Evolutionary conservation across 176 grass and related monocot genomes (phyloP).

Genomic region (Puccinellia tenuiflora): DNA sequence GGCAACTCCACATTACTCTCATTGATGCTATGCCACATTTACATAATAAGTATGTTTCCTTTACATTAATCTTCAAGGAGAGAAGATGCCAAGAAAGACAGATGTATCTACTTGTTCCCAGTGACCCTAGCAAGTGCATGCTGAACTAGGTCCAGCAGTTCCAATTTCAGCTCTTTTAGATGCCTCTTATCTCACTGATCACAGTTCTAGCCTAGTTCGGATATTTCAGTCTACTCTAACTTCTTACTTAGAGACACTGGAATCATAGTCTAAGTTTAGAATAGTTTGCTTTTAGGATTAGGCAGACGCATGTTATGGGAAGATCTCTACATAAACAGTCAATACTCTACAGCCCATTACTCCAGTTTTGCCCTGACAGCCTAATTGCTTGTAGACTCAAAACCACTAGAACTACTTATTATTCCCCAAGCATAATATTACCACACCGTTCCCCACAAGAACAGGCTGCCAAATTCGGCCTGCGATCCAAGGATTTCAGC

Average conservation of each 20-base stretch:
- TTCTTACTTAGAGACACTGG: not conserved
- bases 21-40: not conserved
- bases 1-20: not conserved
- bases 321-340: not conserved
- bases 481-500: not conserved
- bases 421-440: not conserved
- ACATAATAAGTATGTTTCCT: not conserved
- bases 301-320: not conserved
- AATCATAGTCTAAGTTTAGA: slow-evolving; percentile 1
- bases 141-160: slow-evolving; percentile 1
- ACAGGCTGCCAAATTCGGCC: not conserved
- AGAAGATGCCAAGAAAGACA: not conserved
- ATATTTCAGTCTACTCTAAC: not conserved
- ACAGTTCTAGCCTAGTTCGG: not conserved
- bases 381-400: not conserved
- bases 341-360: not conserved
- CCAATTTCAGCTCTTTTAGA: not conserved
- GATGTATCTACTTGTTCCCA: not conserved
- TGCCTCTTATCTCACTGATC: not conserved
- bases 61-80: not conserved
- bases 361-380: not conserved
- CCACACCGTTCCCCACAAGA: not conserved
- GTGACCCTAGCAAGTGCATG: slow-evolving; percentile 1
- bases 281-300: not conserved
- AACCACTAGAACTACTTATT: not conserved